Evolutionary conservation across 371 early-diverging fungal genomes (phyloP).

Genomic region (Circinella minor): DNA sequence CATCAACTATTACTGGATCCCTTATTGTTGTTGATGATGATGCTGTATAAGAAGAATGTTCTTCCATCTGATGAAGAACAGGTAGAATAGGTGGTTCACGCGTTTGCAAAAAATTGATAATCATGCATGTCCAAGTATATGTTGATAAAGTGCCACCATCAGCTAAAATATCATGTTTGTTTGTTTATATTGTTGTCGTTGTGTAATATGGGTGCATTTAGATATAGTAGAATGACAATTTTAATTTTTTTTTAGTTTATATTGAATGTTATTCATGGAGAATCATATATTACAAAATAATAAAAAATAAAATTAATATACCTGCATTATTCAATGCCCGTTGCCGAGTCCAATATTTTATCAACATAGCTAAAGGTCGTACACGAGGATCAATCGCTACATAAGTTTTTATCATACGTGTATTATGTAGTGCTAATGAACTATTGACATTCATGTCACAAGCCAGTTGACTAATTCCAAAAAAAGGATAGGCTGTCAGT

Average conservation of each 20-base stretch:
- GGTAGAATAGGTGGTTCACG: slow-evolving; percentile 91
- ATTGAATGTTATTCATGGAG: no score
- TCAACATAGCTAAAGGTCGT: slow-evolving; percentile 70
- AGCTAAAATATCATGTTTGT: slow-evolving; percentile 39
- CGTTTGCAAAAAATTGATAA: slow-evolving; percentile 88
- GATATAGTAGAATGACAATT: no score
- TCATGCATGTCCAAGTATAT: slow-evolving; percentile 93
- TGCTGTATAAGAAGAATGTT: no score
- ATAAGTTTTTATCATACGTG: slow-evolving; percentile 77
- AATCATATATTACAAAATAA: no score
- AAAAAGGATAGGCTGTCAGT: slow-evolving; percentile 1
- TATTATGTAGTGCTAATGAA: slow-evolving; percentile 79
- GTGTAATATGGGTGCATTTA: not conserved
- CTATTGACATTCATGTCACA: slow-evolving; percentile 90
- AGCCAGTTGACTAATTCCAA: slow-evolving; percentile 47
- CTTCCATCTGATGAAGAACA: slow-evolving; percentile 67
- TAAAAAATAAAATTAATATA: slow-evolving; percentile 22
- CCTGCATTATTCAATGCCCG: slow-evolving; percentile 76
- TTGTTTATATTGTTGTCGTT: not conserved
- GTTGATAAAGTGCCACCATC: slow-evolving; percentile 92
- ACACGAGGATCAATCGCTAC: slow-evolving; percentile 82
- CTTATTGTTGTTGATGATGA: not conserved
- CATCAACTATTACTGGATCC: not conserved
- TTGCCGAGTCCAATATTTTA: slow-evolving; percentile 85
- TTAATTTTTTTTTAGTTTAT: no score